These are phyloP conservation scores for Cercis canadensis DNA, from an alignment of 306 rosid genomes.

Conservation along the genomic window DNA sequence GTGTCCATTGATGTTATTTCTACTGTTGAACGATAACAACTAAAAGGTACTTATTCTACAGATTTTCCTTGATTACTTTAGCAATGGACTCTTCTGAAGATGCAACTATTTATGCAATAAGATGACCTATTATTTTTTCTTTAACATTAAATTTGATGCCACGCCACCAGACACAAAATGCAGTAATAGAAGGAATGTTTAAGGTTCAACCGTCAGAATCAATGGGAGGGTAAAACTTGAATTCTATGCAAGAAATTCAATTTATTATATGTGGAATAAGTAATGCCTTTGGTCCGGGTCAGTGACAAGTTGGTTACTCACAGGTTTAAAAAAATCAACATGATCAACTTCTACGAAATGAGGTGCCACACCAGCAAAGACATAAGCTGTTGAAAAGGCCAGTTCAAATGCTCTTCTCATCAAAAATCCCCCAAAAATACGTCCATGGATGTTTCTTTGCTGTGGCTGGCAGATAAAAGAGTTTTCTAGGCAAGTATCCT, in stretches of 20 bases:
- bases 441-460: conserved; percentile 85
- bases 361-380: conserved; percentile 85
- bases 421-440: conserved; percentile 87
- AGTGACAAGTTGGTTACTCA: conserved; percentile 43
- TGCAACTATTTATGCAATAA: not conserved
- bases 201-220: not conserved
- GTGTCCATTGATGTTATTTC: conserved; percentile 3
- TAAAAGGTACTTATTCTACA: not conserved
- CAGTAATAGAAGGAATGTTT: not conserved
- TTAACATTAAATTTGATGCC: not conserved
- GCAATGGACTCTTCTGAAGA: not conserved
- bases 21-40: conserved; percentile 20
- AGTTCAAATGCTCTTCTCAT: conserved; percentile 94
- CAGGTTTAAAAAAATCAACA: conserved; percentile 88
- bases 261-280: conserved; percentile 7
- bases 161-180: not conserved
- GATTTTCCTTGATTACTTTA: not conserved
- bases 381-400: conserved; percentile 81
- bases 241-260: conserved; percentile 3
- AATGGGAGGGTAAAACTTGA: not conserved
- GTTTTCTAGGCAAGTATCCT: conserved; percentile 75
- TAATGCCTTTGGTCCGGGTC: not conserved
- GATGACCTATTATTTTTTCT: not conserved
- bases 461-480: conserved; percentile 93
- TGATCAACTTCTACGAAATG: conserved; percentile 89